These are phyloP conservation scores for Canavalia gladiata DNA, from an alignment of 306 rosid species.

Conservation along the genomic window DNA sequence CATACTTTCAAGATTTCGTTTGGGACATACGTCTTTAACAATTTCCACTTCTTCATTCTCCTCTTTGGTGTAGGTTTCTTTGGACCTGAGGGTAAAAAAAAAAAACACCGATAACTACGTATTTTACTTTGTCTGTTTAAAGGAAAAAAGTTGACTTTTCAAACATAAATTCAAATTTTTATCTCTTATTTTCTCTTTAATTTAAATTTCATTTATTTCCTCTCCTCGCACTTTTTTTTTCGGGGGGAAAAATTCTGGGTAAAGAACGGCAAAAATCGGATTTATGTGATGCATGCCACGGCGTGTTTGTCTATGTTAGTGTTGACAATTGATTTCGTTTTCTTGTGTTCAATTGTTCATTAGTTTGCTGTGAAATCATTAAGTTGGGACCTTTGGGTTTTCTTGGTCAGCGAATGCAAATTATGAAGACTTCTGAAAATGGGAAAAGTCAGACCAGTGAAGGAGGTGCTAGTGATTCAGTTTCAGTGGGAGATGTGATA, in stretches of 20 bases:
- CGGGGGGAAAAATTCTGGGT: neutral
- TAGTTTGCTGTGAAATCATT: neutral
- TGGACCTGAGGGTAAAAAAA: too few species aligned
- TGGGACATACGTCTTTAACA: too few species aligned
- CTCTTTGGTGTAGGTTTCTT: neutral
- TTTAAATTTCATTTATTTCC: too few species aligned
- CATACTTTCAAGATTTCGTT: neutral
- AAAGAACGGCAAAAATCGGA: neutral
- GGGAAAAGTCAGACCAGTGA: conserved; percentile 31
- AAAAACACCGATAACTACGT: too few species aligned
- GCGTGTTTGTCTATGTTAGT: neutral
- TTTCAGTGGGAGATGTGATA: conserved; percentile 59
- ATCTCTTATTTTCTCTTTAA: too few species aligned
- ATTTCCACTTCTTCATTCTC: neutral
- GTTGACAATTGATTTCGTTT: conserved; percentile 10
- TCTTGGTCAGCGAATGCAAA: conserved; percentile 16
- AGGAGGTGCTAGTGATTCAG: conserved; percentile 43
- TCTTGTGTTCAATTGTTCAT: conserved; percentile 10
- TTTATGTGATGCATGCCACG: conserved; percentile 1
- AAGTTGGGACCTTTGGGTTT: conserved; percentile 37
- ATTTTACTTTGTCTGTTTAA: too few species aligned
- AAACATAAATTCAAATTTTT: too few species aligned
- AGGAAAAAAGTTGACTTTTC: too few species aligned
- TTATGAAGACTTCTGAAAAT: conserved; percentile 43
- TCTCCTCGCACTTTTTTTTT: too few species aligned